A percentile compares a stretch with the other conserved stretches of the same genome.
Evolutionary conservation across 2,329 filamentous ascomycete genomes (phyloP).

Genomic region (Diaporthe ilicicola): DNA sequence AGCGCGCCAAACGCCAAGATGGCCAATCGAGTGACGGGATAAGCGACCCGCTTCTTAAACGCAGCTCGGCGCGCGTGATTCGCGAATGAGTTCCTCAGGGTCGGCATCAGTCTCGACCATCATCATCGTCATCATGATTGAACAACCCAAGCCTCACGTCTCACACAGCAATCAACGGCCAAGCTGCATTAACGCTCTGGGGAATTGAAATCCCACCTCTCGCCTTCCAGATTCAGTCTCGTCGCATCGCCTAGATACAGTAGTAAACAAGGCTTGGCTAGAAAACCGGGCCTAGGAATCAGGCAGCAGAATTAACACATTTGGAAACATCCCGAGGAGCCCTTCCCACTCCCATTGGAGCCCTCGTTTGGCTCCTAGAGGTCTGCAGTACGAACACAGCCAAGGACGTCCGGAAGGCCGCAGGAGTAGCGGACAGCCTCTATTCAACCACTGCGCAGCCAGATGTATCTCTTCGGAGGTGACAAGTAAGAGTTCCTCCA

Average conservation of each 20-base stretch:
- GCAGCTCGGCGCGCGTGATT: constrained; percentile 1
- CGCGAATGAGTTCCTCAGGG: background rate
- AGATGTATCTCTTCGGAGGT: constrained; percentile 33
- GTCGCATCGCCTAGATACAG: constrained; percentile 1
- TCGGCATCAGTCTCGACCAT: background rate
- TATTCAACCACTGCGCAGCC: background rate
- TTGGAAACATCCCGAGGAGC: background rate
- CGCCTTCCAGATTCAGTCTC: background rate
- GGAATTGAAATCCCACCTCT: constrained; percentile 8
- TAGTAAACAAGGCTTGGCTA: background rate
- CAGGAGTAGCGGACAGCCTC: background rate
- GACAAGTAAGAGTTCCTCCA: constrained; percentile 28
- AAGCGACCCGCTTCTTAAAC: background rate
- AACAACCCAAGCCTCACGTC: background rate
- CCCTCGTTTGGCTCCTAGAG: background rate
- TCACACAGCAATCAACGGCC: background rate
- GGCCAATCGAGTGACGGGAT: background rate
- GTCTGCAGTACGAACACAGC: background rate
- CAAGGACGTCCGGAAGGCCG: constrained; percentile 2
- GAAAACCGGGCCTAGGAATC: constrained; percentile 9
- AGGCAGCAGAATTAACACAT: constrained; percentile 17
- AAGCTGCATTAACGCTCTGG: background rate
- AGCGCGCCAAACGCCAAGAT: background rate
- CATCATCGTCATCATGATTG: background rate
- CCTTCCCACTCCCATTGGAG: background rate